Conservation (phyloP, 2,329 filamentous ascomycete genomes). For the Arthrobotrys musiformis region DNA sequence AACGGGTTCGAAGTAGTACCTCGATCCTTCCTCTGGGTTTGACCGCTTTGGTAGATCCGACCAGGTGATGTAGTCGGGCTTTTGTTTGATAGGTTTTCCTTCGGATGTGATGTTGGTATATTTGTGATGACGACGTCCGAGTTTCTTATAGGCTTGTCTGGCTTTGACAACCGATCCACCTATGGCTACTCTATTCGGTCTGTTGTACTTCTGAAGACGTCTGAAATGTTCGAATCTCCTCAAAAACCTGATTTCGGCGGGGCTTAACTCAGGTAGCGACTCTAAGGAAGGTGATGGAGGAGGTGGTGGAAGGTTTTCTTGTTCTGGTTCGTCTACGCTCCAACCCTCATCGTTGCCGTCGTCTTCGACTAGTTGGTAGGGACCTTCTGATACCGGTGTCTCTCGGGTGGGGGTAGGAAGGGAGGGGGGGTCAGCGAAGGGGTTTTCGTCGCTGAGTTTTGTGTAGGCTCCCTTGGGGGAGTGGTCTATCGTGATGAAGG, state of each 20-base stretch:
- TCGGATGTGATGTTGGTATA: no score
- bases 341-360: neutral
- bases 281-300: no score
- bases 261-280: neutral
- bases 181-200: neutral
- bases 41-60: no score
- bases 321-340: neutral
- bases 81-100: no score
- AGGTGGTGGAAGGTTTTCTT: neutral
- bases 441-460: neutral
- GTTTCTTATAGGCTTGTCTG: neutral
- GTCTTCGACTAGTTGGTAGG: neutral
- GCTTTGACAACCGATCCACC: neutral
- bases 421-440: neutral
- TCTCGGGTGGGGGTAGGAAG: no score
- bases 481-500: neutral
- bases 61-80: no score
- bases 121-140: no score
- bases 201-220: neutral
- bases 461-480: neutral
- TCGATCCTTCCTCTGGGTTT: no score
- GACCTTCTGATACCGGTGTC: neutral
- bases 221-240: neutral
- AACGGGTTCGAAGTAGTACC: no score
- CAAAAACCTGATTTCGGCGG: neutral